A percentile compares a stretch with the other conserved stretches of the same genome.
Conservation (phyloP, 83 land plant genomes). For the Picea mariana region DNA sequence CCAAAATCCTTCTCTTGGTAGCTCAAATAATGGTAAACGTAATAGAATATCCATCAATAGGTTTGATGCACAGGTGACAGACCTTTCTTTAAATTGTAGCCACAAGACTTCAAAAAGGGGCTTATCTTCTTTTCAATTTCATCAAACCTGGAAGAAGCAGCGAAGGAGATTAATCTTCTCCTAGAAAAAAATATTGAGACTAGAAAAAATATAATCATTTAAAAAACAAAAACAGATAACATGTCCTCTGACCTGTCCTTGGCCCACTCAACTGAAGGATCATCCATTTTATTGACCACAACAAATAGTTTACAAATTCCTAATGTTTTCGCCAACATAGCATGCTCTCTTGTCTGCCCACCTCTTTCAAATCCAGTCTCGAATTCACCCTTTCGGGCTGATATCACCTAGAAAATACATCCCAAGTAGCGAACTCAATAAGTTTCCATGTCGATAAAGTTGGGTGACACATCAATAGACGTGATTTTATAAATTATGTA, state of each 20-base stretch:
- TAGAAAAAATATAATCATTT: background rate
- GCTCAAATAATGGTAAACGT: background rate
- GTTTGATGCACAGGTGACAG: background rate
- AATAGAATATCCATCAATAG: background rate
- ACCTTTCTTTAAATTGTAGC: constrained; percentile 98
- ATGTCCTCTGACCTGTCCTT: constrained; percentile 73
- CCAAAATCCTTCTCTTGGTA: background rate
- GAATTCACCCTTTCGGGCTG: constrained; percentile 98
- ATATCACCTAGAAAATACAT: constrained; percentile 62
- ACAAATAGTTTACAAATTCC: constrained; percentile 90
- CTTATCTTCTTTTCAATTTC: constrained; percentile 89
- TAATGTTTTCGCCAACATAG: constrained; percentile 94
- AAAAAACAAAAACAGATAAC: background rate
- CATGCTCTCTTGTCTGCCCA: constrained; percentile 99
- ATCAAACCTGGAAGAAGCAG: constrained; percentile 71
- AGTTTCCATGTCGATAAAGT: background rate
- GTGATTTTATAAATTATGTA: background rate
- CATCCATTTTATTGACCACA: constrained; percentile 99
- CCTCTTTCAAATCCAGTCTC: constrained; percentile 99
- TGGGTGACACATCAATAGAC: too few relatives aligned
- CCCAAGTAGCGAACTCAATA: background rate
- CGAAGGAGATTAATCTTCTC: background rate
- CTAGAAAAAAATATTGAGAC: background rate
- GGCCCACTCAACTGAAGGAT: constrained; percentile 92
- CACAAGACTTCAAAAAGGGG: constrained; percentile 83